Evolutionary conservation across 2,329 filamentous ascomycete species (phyloP).

Genomic region (Penicillium sp.): DNA sequence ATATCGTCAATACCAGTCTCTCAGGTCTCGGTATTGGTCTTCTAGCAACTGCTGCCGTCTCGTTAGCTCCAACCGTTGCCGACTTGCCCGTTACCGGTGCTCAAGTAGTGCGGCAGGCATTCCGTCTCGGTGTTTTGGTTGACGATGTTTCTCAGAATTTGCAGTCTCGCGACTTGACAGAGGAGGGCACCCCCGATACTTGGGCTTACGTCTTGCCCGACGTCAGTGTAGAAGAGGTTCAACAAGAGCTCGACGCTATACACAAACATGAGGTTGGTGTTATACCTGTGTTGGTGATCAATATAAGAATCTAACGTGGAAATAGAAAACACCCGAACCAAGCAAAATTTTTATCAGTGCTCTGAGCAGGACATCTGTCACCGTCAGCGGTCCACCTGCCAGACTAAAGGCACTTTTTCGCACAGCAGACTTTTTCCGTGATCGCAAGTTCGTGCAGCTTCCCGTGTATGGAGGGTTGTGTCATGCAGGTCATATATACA

Average conservation of each 20-base stretch:
- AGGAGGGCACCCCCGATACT: conserved; percentile 10
- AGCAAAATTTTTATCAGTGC: conserved; percentile 25
- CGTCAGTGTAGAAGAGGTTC: conserved; percentile 19
- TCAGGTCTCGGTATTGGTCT: conserved; percentile 46
- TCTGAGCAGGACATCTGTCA: conserved; percentile 18
- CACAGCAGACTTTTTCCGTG: conserved; percentile 19
- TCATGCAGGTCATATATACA: conserved; percentile 48
- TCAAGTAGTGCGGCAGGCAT: conserved; percentile 42
- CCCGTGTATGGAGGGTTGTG: conserved; percentile 28
- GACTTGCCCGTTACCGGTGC: conserved; percentile 42
- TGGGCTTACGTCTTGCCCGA: conserved; percentile 27
- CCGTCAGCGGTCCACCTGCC: conserved; percentile 25
- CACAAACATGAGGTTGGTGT: neutral
- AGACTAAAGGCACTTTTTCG: conserved; percentile 22
- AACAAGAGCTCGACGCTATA: conserved; percentile 22
- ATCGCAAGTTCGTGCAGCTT: conserved; percentile 18
- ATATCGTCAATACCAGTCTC: conserved; percentile 26
- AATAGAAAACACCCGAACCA: conserved; percentile 1
- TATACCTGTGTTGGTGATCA: no score
- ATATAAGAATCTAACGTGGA: neutral
- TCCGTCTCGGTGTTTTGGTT: conserved; percentile 46
- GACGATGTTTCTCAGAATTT: conserved; percentile 40
- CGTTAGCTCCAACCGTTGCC: conserved; percentile 35
- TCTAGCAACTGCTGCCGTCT: conserved; percentile 40
- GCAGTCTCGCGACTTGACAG: conserved; percentile 26